Evolutionary conservation across 2,329 filamentous ascomycete species (phyloP), one percentile per base, ranked within the genome.

Genomic region (Drechmeria coniospora): DNA sequence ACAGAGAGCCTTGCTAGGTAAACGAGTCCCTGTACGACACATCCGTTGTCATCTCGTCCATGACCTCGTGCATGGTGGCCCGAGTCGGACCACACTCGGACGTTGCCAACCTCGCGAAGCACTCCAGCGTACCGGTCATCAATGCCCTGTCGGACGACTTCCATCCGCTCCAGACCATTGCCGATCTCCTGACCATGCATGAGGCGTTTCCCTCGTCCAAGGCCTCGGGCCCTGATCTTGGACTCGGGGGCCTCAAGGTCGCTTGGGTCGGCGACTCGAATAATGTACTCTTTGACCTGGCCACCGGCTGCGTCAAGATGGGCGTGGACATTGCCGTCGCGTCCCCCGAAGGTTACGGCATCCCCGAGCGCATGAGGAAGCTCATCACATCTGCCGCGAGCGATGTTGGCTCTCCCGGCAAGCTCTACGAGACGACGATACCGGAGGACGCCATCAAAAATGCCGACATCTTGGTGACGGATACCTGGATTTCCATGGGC

Each of bases 401-500:
- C 11, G 64, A 66, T 5, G 59, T 76, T 5, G 42, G 57, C 11
- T 63, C 57, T 1, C 63, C 75, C 2, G 80, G 80, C 11, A 74
- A 66, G 40, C 63, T 94, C 19, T 59, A 57, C 5, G 79, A 92
- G 54, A 92, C 82, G 1, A 78, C 65, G 14, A 60, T 79, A 1
- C 90, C 87, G 0, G 81, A 90, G 49, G 81, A 92, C 45, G 90
- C 68, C 5, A 74, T 94, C 47, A 80, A 80, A 58, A 61, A 76
- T 37, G 87, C 90, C 3, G 79, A 98, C 49, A 68, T 95, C 29
- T 62, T 98, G 32, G 84, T 95, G 14, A 98, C 90, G 1, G 90
- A 98, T 47, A 98, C 90, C 1, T 98, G 90, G 90, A 71, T 98
- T 18, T 92, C 83, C 2, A 98, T 98, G 90, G 90, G 90, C 25